These are phyloP conservation scores for Flaveria sonorensis DNA, from an alignment of 129 eudicot genomes.

Conservation along the genomic window DNA sequence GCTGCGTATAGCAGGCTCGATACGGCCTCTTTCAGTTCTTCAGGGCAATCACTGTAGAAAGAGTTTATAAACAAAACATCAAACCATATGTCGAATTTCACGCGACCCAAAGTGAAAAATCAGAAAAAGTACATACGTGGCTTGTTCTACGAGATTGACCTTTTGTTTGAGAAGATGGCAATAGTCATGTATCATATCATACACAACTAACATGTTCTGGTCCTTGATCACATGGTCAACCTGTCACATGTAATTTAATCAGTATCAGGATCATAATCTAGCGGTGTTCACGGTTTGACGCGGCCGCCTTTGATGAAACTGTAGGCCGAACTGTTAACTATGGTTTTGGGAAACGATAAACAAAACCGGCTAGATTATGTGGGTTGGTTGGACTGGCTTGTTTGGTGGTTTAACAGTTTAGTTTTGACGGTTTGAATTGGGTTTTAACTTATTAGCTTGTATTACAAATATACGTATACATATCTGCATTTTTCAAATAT, in stretches of 20 bases:
- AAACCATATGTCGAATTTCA: not conserved
- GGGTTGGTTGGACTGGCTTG: not conserved
- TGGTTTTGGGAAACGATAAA: not conserved
- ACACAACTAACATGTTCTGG: conserved; percentile 77
- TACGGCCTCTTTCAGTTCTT: conserved; percentile 71
- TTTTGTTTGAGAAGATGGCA: conserved; percentile 58
- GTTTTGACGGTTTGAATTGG: too few relatives aligned
- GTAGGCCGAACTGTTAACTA: not conserved
- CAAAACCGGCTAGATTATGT: not conserved
- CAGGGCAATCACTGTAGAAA: conserved; percentile 52
- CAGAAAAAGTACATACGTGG: conserved; percentile 44
- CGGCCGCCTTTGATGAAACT: not conserved
- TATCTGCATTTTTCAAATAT: too few relatives aligned
- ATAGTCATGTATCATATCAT: conserved; percentile 57
- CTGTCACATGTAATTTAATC: conserved; percentile 24
- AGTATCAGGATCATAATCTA: not conserved
- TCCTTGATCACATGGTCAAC: conserved; percentile 94
- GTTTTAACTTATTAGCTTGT: not conserved
- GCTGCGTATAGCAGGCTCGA: conserved; percentile 66
- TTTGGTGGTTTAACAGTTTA: too few relatives aligned
- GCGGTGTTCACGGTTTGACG: not conserved
- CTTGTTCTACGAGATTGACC: conserved; percentile 57
- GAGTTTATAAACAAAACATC: not conserved
- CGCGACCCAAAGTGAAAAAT: not conserved
- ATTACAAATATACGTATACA: not conserved